A percentile compares a stretch with the other conserved stretches of the same genome.
Conservation (phyloP, 257 asterid species). For the Solanum peruvianum region DNA sequence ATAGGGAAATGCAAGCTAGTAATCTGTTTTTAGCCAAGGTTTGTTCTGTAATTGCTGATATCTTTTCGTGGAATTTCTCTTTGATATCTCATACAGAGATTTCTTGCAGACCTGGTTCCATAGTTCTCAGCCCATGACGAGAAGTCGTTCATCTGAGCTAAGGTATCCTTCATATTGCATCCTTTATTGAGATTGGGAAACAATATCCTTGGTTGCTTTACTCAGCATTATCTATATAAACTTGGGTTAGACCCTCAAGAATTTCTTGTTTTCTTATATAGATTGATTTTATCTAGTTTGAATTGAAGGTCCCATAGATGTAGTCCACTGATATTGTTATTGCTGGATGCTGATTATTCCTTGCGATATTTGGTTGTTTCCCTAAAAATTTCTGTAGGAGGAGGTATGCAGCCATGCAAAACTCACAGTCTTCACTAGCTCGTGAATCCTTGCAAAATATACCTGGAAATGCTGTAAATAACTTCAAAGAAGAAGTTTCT, state of each 20-base stretch:
- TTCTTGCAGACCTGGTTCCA: slow-evolving; percentile 73
- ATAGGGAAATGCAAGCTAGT: slow-evolving; percentile 43
- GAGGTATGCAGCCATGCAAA: slow-evolving; percentile 72
- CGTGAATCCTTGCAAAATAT: slow-evolving; percentile 38
- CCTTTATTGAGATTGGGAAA: neutral
- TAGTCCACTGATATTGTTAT: neutral
- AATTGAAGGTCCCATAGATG: neutral
- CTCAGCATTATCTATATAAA: neutral
- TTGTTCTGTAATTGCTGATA: neutral
- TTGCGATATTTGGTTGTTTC: neutral
- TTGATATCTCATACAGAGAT: neutral
- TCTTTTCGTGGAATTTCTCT: neutral
- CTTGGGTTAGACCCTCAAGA: neutral
- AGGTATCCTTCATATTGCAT: slow-evolving; percentile 28
- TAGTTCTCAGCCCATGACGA: slow-evolving; percentile 86
- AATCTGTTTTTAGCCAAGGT: slow-evolving; percentile 67
- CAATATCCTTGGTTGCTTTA: neutral
- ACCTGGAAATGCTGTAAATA: slow-evolving; percentile 20
- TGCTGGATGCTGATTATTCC: neutral
- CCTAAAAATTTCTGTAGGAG: slow-evolving; percentile 32
- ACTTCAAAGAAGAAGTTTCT: slow-evolving; percentile 14
- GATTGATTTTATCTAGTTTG: neutral
- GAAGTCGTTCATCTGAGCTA: slow-evolving; percentile 63
- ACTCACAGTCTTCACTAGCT: slow-evolving; percentile 41
- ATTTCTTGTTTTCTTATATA: neutral